Evolutionary conservation across 1,284 basidiomycete species (phyloP), one percentile per base, ranked within the genome.

Genomic region (Fomitopsis betulina): DNA sequence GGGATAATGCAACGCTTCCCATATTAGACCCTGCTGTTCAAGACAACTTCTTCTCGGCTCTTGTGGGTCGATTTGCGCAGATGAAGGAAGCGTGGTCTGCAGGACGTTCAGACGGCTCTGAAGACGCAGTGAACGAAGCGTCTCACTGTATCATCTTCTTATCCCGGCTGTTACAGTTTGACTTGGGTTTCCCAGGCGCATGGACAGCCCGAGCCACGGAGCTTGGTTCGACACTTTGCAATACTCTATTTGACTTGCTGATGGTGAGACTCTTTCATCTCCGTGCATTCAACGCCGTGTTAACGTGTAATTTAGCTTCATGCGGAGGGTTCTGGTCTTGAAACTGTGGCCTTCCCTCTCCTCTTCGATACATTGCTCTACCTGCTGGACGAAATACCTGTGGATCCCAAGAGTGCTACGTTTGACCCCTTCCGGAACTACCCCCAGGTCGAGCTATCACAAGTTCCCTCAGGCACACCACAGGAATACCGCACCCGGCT

Each of bases 361-460:
- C 72, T 91, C 27, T 72, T 90, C 13, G 90, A 93, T 72, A 92
- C 89, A 2, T 73, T 89, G 0, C 84, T 83, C 65, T 89, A 86
- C 67, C 71, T 89, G 8, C 76, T 88, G 40, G 89, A 92, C 65
- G 90, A 90, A 67, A 78, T 87, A 49, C 82, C 86, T 3, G 67
- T 71, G 8, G 85, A 89, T 60, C 67, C 74, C 23, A 89, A 85
- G 72, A 69, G 76, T 21, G 70, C 73, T 0, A 61, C 64, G 6
- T 63, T 67, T 25, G 87, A 92, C 64, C 81, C 83, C 21, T 89
- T 87, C 68, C 79, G 78, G 58, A 74, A 83, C 64, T 87, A 89
- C 60, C 86, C 87, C 17, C 73, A 75, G 42, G 71, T 81, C 27
- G 67, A 78, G 37, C 67, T 78, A 1, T 72, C 77, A n/a, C 78